phyloP scores from a whole-genome alignment of 1,139 yeast genomes.

The Hemisphaericaspora subhashii region DNA sequence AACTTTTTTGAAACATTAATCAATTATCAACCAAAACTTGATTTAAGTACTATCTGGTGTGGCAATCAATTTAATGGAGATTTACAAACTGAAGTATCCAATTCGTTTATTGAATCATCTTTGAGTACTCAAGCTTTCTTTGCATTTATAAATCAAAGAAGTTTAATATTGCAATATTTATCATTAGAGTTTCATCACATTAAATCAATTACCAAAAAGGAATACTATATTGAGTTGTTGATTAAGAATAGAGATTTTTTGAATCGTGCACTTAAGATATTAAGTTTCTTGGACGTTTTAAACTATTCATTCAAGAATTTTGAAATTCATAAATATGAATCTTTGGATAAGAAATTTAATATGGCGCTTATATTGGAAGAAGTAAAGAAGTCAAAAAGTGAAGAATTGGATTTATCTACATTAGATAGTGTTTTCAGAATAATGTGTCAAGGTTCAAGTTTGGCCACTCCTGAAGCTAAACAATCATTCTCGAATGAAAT shows the following conservation, averaged over 20 bases:
- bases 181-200: constrained; percentile 72
- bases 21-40: constrained; percentile 55
- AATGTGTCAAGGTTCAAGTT: constrained; percentile 24
- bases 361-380: constrained; percentile 28
- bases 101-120: constrained; percentile 34
- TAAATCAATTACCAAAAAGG: constrained; percentile 57
- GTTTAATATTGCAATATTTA: constrained; percentile 60
- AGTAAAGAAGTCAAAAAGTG: constrained; percentile 20
- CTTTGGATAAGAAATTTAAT: constrained; percentile 38
- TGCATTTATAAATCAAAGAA: constrained; percentile 63
- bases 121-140: constrained; percentile 54
- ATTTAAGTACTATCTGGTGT: constrained; percentile 51
- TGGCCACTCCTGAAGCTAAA: constrained; percentile 22
- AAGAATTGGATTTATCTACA: constrained; percentile 20
- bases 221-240: constrained; percentile 53
- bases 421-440: constrained; percentile 25
- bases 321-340: constrained; percentile 38
- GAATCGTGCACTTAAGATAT: constrained; percentile 59
- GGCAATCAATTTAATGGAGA: constrained; percentile 45
- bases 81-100: constrained; percentile 24
- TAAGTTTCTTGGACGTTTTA: constrained; percentile 68
- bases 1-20: constrained; percentile 56
- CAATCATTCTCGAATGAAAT: constrained; percentile 25
- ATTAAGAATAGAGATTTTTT: constrained; percentile 48
- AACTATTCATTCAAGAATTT: constrained; percentile 51